Percentiles rank a stretch among this genome's conserved stretches.
Evolutionary conservation across 1,284 basidiomycete species (phyloP).

Genomic region (Apiotrichum veenhuisii): DNA sequence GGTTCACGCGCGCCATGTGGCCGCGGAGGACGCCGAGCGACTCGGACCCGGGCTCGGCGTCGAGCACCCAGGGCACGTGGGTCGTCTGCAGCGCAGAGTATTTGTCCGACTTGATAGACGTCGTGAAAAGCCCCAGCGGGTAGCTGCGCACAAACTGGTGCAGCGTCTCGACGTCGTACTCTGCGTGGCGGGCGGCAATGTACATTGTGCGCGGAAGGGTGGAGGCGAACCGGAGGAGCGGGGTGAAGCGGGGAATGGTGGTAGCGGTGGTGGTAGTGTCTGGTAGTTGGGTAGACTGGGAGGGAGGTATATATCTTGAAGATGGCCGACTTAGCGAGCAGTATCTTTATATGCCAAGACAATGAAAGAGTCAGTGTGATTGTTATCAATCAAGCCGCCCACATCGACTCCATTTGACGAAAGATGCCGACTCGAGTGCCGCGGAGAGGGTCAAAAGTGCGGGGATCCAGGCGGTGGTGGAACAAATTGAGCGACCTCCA

Average conservation of each 20-base stretch:
- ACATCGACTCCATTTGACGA: too few relatives aligned
- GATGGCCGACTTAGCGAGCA: too few relatives aligned
- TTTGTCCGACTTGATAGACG: conserved; percentile 40
- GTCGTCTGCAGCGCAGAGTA: conserved; percentile 48
- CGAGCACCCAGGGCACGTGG: conserved; percentile 53
- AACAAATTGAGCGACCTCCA: too few relatives aligned
- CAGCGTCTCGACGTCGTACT: conserved; percentile 45
- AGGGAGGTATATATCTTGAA: too few relatives aligned
- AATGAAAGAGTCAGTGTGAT: too few relatives aligned
- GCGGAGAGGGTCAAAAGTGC: too few relatives aligned
- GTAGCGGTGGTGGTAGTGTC: too few relatives aligned
- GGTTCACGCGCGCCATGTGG: conserved; percentile 49
- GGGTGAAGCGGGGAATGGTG: neutral
- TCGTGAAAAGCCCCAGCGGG: conserved; percentile 52
- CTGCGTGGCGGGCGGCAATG: conserved; percentile 51
- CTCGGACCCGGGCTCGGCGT: conserved; percentile 15
- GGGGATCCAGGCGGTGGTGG: too few relatives aligned
- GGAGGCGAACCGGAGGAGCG: neutral
- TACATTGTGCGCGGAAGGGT: conserved; percentile 43
- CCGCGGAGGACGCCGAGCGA: conserved; percentile 30
- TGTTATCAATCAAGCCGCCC: too few relatives aligned
- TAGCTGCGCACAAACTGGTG: conserved; percentile 48
- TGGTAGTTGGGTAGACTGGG: too few relatives aligned
- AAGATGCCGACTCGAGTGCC: too few relatives aligned
- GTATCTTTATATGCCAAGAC: too few relatives aligned